Evolutionary conservation across 1,139 yeast genomes (phyloP).

Genomic region (Fermentozyma sake): DNA sequence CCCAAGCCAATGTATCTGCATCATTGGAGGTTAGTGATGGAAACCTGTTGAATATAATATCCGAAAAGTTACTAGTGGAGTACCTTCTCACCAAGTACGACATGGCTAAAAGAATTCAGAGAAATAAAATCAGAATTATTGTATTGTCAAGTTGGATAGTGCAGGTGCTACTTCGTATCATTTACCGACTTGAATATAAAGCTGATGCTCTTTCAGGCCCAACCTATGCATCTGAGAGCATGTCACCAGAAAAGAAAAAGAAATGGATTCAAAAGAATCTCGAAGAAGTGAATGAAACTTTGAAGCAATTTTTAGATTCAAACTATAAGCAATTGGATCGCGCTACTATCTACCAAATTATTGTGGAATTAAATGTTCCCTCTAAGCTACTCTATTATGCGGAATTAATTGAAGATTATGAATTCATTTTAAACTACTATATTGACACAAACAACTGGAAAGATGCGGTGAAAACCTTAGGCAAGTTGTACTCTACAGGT

Average conservation of each 20-base stretch:
- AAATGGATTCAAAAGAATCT: constrained; percentile 5
- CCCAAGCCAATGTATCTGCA: too few species aligned
- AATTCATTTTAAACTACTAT: constrained; percentile 66
- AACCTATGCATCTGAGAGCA: too few species aligned
- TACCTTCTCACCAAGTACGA: constrained; percentile 55
- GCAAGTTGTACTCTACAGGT: constrained; percentile 41
- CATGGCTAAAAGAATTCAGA: constrained; percentile 29
- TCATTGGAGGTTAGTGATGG: too few species aligned
- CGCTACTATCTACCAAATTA: constrained; percentile 67
- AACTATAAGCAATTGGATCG: constrained; percentile 53
- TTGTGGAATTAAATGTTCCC: constrained; percentile 60
- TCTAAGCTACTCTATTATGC: constrained; percentile 67
- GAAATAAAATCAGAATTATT: constrained; percentile 48
- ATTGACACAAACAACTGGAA: constrained; percentile 69
- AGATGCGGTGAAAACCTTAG: constrained; percentile 58
- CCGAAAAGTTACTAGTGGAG: constrained; percentile 40
- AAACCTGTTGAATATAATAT: constrained; percentile 10
- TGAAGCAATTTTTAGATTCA: constrained; percentile 49
- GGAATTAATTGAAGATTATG: constrained; percentile 61
- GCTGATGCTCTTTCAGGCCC: too few species aligned
- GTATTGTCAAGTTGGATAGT: constrained; percentile 82
- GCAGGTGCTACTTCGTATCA: constrained; percentile 44
- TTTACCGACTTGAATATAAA: constrained; percentile 20
- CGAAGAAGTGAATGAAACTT: constrained; percentile 23
- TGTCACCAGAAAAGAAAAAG: neutral